Conservation (phyloP, 2,329 filamentous ascomycete species). For the Penicillium sp. region DNA sequence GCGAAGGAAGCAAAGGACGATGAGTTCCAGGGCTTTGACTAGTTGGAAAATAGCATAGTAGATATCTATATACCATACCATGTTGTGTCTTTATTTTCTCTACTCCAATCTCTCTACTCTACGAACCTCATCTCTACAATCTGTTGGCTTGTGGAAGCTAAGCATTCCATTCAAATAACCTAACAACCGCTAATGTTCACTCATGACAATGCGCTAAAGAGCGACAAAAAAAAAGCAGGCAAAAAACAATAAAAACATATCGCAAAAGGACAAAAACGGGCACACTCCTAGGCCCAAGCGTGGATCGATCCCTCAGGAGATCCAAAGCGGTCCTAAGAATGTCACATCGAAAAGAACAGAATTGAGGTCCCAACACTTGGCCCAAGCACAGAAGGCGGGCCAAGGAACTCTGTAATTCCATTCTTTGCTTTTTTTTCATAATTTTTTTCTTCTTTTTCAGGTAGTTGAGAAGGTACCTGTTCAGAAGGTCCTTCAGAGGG, state of each 20-base stretch:
- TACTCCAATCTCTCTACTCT: neutral
- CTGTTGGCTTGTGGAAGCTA: neutral
- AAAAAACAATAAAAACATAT: neutral
- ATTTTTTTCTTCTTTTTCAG: no score
- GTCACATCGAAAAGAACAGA: neutral
- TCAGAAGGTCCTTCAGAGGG: no score
- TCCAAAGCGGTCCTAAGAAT: neutral
- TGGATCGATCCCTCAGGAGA: neutral
- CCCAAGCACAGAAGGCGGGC: neutral
- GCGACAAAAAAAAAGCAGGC: neutral
- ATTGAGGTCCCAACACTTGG: neutral
- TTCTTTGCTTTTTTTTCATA: neutral
- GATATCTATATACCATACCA: neutral
- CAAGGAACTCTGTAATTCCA: neutral
- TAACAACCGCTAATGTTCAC: neutral
- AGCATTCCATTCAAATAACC: neutral
- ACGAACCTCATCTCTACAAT: neutral
- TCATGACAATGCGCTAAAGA: neutral
- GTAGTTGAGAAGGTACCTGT: no score
- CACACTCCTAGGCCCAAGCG: neutral
- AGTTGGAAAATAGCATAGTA: slow-evolving; percentile 3
- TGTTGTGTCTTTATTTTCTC: neutral
- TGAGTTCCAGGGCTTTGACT: slow-evolving; percentile 61
- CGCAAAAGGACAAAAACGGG: neutral
- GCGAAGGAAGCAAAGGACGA: slow-evolving; percentile 26